These are phyloP conservation scores for Solanum neorickii DNA, from an alignment of 257 asterid genomes.

Conservation along the genomic window DNA sequence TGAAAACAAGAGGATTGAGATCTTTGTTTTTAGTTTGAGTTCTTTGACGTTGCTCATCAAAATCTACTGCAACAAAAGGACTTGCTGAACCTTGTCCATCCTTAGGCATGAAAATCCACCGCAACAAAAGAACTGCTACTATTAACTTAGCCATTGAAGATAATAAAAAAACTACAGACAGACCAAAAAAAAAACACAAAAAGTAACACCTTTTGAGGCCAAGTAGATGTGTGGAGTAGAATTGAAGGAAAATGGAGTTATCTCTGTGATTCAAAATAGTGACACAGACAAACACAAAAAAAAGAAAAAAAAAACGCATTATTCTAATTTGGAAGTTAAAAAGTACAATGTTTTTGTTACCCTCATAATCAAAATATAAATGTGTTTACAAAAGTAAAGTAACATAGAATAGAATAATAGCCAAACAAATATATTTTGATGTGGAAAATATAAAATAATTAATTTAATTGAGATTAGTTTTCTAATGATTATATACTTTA, in stretches of 20 bases:
- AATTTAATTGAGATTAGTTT: no score
- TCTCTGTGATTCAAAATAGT: neutral
- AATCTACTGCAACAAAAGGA: conserved; percentile 70
- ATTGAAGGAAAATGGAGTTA: neutral
- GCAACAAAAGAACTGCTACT: conserved; percentile 31
- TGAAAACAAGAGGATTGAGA: conserved; percentile 71
- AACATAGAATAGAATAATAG: no score
- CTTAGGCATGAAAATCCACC: conserved; percentile 40
- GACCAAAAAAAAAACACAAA: no score
- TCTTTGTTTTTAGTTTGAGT: conserved; percentile 50
- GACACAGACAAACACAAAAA: neutral
- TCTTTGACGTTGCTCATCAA: conserved; percentile 47
- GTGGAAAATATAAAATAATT: no score
- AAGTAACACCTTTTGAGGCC: neutral
- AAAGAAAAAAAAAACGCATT: no score
- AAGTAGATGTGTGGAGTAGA: neutral
- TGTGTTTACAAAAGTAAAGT: no score
- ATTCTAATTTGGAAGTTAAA: neutral
- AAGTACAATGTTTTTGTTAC: neutral
- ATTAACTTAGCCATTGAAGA: conserved; percentile 47
- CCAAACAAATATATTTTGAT: no score
- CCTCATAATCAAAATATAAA: no score
- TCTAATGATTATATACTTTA: no score
- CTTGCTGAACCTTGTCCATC: conserved; percentile 81
- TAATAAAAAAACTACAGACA: neutral